phyloP scores from a whole-genome alignment of 371 early-diverging fungal genomes.

The Actinomortierella ambigua region DNA sequence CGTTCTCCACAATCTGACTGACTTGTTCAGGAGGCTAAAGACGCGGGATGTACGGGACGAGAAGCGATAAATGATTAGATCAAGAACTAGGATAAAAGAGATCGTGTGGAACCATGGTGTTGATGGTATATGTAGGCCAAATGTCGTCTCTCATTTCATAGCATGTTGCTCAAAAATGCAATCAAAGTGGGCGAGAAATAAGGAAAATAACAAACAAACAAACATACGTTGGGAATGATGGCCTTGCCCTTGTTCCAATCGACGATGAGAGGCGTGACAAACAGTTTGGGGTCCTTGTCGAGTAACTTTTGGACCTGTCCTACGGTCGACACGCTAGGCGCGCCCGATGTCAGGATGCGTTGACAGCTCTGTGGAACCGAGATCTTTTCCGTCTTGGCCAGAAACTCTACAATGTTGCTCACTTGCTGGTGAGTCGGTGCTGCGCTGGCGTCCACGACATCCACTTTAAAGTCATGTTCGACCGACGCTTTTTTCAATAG shows the following conservation, averaged over 20 bases:
- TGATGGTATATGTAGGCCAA: too few species aligned
- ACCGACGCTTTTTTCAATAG: slow-evolving; percentile 44
- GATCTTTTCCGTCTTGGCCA: slow-evolving; percentile 15
- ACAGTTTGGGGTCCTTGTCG: slow-evolving; percentile 29
- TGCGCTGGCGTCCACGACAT: slow-evolving; percentile 41
- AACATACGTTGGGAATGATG: slow-evolving; percentile 24
- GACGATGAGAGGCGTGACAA: slow-evolving; percentile 30
- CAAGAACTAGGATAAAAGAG: too few species aligned
- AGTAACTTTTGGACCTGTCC: slow-evolving; percentile 38
- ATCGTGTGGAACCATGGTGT: too few species aligned
- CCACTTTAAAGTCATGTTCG: slow-evolving; percentile 40
- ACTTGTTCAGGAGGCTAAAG: too few species aligned
- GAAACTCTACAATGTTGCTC: slow-evolving; percentile 29
- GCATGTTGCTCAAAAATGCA: too few species aligned
- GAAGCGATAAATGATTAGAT: too few species aligned
- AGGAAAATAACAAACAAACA: too few species aligned
- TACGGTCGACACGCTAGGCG: slow-evolving; percentile 32
- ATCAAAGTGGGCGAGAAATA: too few species aligned
- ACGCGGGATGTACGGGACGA: too few species aligned
- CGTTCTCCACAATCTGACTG: too few species aligned
- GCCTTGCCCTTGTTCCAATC: slow-evolving; percentile 47
- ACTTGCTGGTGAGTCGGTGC: slow-evolving; percentile 41
- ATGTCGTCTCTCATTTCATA: too few species aligned
- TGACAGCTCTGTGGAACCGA: slow-evolving; percentile 16
- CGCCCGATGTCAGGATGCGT: slow-evolving; percentile 15